These are phyloP conservation scores for Trichosporon asahii DNA, from an alignment of 1,284 basidiomycete genomes.

Conservation along the genomic window DNA sequence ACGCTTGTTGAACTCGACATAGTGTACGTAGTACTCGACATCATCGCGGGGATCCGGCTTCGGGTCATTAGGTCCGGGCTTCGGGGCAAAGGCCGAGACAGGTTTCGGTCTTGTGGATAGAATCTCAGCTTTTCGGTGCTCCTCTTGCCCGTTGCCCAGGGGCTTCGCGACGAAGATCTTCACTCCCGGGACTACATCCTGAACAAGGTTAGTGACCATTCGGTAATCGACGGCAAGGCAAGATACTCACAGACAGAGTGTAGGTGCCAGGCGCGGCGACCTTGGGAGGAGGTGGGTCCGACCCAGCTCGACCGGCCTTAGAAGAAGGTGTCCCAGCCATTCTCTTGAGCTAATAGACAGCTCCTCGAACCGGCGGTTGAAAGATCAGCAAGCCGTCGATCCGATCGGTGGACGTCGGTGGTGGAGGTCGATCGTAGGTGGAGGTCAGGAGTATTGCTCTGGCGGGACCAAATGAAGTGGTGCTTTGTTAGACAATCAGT, in stretches of 20 bases:
- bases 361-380: background rate
- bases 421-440: constrained; percentile 7
- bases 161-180: constrained; percentile 86
- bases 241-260: constrained; percentile 62
- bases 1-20: constrained; percentile 97
- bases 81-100: constrained; percentile 58
- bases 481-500: background rate
- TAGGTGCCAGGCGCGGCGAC: constrained; percentile 70
- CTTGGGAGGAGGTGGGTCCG: constrained; percentile 53
- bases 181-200: constrained; percentile 86
- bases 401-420: background rate
- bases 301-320: constrained; percentile 31
- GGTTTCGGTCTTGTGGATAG: constrained; percentile 81
- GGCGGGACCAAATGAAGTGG: background rate
- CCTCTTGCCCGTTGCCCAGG: constrained; percentile 65
- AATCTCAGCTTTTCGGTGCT: constrained; percentile 89
- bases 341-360: background rate
- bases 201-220: constrained; percentile 18
- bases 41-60: constrained; percentile 58
- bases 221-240: background rate
- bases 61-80: constrained; percentile 57
- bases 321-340: constrained; percentile 47
- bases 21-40: constrained; percentile 93
- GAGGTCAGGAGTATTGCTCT: background rate
- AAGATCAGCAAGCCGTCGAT: background rate